Base-by-base conservation (phyloP, 352 stramenopile species). In the Sclerospora graminicola region DNA sequence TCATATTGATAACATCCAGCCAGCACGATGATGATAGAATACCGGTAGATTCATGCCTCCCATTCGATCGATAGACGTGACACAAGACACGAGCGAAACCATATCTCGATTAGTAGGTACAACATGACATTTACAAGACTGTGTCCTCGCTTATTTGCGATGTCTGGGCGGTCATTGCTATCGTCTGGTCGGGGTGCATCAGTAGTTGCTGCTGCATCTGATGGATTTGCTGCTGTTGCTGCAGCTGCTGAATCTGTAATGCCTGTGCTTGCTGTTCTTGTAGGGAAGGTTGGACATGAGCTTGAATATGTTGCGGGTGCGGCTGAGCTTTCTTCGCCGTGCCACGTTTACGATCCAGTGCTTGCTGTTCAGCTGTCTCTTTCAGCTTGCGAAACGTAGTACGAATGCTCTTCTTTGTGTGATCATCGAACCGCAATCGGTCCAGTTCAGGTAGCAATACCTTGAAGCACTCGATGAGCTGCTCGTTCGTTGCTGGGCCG, bases 391-490 rank as follows among this genome's bases (percentile, higher is more conserved):
- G 66, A 46, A 75, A 79, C 23, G 60, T 69, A 4, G 43, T 26
- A n/a, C 66, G 66, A 41, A 79, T 79, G 31, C 66, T 78, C 37
- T 66, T 75, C 54, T 78, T 78, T 16, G 66, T 68, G 48, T 73
- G 66, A 27, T 78, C 66, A 23, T 78, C 66, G 33, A 78, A 78
- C 14, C 66, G 60, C 23, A 78, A 51, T 46, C 66, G 63, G 44
- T 78, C 66, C 28, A 78, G 47, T 34, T 78, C 66, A 2, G 63
- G 66, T 13, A 78, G 63, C 38, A 78, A 37, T 41, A 72, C 29
- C 24, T 66, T 74, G 35, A 78, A 69, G 34, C 60, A 63, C 39
- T 57, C 60, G 10, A 78, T 45, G 21, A 78, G 57, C 41, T 78
- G 63, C 43, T 78, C 63, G 40, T 74, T 71, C 5, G 53, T 68